A percentile compares a stretch with the other conserved stretches of the same genome.
Conservation (phyloP, 2,329 filamentous ascomycete species). For the Chaetomium olivaceum region DNA sequence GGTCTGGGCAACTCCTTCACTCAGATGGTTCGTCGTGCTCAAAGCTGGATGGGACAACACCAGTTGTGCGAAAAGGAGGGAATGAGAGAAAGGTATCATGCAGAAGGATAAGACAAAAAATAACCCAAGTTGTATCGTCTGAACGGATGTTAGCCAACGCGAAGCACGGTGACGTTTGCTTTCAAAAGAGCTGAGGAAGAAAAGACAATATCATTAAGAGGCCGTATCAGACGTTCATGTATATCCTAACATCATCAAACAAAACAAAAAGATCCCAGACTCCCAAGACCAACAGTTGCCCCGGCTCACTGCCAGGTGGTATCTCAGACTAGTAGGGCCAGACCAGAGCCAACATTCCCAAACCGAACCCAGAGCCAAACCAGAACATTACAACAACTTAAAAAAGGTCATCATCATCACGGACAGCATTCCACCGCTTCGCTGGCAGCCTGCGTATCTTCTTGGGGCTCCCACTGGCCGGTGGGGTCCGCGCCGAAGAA, state of each 20-base stretch:
- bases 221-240: not conserved
- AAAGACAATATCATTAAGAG: conserved; percentile 10
- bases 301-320: conserved; percentile 12
- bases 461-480: conserved; percentile 49
- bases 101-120: too few species aligned
- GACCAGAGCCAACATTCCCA: not conserved
- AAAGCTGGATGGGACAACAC: too few species aligned
- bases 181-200: not conserved
- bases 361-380: not conserved
- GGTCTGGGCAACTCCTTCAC: not conserved
- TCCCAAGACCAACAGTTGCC: conserved; percentile 1
- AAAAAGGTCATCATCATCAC: conserved; percentile 46
- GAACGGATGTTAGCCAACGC: not conserved
- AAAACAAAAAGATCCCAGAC: not conserved
- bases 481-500: conserved; percentile 21
- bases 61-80: too few species aligned
- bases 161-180: not conserved
- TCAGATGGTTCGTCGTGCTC: too few species aligned
- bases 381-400: conserved; percentile 27
- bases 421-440: conserved; percentile 50
- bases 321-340: conserved; percentile 2
- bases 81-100: too few species aligned
- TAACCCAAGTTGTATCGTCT: too few species aligned
- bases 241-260: conserved; percentile 8
- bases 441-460: conserved; percentile 53